Conservation (phyloP, 2,329 filamentous ascomycete genomes). For the Pestalotiopsis sp. region DNA sequence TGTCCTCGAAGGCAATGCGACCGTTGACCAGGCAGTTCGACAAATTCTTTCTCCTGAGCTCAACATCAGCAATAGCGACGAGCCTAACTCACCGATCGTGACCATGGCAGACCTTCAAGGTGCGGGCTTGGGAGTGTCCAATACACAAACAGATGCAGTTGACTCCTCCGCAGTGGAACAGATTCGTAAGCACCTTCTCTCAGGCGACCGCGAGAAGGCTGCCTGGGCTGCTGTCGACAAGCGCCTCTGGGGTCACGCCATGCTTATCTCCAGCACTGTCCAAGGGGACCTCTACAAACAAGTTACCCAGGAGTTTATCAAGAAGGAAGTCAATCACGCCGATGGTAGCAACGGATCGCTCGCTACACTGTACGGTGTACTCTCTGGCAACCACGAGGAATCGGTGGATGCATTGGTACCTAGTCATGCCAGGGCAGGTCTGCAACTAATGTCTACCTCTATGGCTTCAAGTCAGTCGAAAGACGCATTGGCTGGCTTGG, state of each 20-base stretch:
- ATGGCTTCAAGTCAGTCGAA: slow-evolving; percentile 61
- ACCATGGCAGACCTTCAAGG: slow-evolving; percentile 40
- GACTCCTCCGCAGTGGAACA: slow-evolving; percentile 71
- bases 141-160: slow-evolving; percentile 63
- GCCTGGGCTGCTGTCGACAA: slow-evolving; percentile 94
- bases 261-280: slow-evolving; percentile 80
- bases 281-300: slow-evolving; percentile 84
- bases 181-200: slow-evolving; percentile 72
- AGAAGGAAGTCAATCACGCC: slow-evolving; percentile 86
- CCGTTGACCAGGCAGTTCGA: slow-evolving; percentile 74
- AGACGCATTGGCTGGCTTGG: slow-evolving; percentile 80
- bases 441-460: slow-evolving; percentile 85
- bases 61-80: slow-evolving; percentile 26
- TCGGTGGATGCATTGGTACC: slow-evolving; percentile 95
- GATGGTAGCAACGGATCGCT: slow-evolving; percentile 83
- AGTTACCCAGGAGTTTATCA: slow-evolving; percentile 92
- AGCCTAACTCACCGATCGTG: slow-evolving; percentile 24
- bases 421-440: slow-evolving; percentile 84
- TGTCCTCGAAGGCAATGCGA: slow-evolving; percentile 69
- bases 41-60: slow-evolving; percentile 69
- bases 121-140: slow-evolving; percentile 37
- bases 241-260: slow-evolving; percentile 92
- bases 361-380: slow-evolving; percentile 88
- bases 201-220: slow-evolving; percentile 85
- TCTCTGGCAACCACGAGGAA: slow-evolving; percentile 92